These are phyloP conservation scores for Jamesozyma jinghongensis DNA, from an alignment of 805 yeast species.

Conservation along the genomic window DNA sequence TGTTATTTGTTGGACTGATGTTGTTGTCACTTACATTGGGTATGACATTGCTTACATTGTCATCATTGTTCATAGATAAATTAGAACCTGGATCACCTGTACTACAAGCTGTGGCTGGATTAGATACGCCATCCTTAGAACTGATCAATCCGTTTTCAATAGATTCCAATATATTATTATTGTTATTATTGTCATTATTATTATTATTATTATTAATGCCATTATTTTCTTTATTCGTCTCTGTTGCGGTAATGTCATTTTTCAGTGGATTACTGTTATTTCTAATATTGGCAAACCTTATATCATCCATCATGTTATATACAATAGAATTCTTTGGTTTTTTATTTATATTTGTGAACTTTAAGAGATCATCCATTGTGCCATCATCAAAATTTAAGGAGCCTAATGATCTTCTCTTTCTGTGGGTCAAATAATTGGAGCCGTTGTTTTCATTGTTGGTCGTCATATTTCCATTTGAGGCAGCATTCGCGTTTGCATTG, in stretches of 20 bases:
- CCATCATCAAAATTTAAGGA: slow-evolving; percentile 24
- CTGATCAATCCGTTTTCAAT: background rate
- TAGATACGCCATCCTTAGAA: background rate
- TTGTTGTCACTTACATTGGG: background rate
- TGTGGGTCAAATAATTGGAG: slow-evolving; percentile 4
- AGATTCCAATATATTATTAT: background rate
- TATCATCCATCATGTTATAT: slow-evolving; percentile 3
- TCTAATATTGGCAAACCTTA: slow-evolving; percentile 1
- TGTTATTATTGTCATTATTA: background rate
- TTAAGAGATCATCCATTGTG: slow-evolving; percentile 25
- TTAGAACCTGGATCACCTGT: background rate
- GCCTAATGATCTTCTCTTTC: slow-evolving; percentile 23
- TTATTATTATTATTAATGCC: background rate
- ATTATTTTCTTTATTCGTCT: background rate
- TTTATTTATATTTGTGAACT: slow-evolving; percentile 19
- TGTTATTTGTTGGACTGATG: background rate
- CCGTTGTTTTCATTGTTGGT: slow-evolving; percentile 2
- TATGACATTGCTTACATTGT: background rate
- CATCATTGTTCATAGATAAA: background rate
- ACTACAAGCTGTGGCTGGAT: background rate
- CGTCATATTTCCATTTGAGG: background rate
- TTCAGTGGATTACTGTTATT: background rate
- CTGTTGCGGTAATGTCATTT: background rate
- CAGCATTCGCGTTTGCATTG: background rate
- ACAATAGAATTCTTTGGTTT: slow-evolving; percentile 8